phyloP scores from a whole-genome alignment of 75 land plant species.

The Gnetum montanum region DNA sequence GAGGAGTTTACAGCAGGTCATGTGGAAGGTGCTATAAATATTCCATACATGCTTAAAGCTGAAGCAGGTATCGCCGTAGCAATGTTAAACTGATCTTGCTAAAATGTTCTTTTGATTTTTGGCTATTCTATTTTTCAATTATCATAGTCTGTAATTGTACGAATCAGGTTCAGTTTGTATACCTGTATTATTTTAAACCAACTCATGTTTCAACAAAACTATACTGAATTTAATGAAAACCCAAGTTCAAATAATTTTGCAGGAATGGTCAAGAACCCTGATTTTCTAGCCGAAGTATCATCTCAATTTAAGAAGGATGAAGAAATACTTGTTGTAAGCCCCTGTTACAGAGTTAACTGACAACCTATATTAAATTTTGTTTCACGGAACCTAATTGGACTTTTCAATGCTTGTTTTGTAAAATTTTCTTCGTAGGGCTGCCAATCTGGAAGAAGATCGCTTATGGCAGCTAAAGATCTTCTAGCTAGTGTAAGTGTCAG shows the following conservation, averaged over 20 bases:
- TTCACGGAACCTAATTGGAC: no score
- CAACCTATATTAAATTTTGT: no score
- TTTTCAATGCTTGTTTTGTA: no score
- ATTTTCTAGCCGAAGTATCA: conserved; percentile 54
- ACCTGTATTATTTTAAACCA: no score
- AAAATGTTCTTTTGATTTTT: no score
- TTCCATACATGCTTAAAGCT: conserved; percentile 73
- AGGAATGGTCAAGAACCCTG: conserved; percentile 77
- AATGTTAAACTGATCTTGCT: no score
- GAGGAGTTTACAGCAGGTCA: conserved; percentile 88
- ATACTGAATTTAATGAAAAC: no score
- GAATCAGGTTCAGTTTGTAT: no score
- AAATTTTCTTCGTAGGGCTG: conserved; percentile 62
- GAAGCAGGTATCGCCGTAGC: conserved; percentile 64
- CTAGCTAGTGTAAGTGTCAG: conserved; percentile 44
- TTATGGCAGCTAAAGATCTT: conserved; percentile 79
- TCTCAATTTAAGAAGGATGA: conserved; percentile 56
- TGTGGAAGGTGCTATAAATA: conserved; percentile 59
- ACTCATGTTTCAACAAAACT: no score
- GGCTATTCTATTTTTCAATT: no score
- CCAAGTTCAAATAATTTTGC: conserved; percentile 7
- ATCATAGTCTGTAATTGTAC: no score
- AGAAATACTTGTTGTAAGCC: conserved; percentile 74
- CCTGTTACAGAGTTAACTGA: no score
- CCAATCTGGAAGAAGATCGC: conserved; percentile 67